These are phyloP conservation scores for Dissoconium aciculare DNA, from an alignment of 2,329 filamentous ascomycete species.

Conservation along the genomic window DNA sequence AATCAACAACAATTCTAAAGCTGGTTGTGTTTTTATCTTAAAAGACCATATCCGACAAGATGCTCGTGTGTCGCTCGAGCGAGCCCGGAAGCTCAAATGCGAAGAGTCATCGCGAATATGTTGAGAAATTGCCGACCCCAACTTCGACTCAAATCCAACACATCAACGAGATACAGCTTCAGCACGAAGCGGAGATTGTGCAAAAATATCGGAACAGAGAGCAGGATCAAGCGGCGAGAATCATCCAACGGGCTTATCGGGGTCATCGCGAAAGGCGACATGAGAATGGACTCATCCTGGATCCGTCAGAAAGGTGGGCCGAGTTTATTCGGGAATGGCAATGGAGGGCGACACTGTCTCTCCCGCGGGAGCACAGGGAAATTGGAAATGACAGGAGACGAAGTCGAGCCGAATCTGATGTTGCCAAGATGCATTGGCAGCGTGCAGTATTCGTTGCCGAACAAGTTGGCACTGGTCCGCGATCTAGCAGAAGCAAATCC, in stretches of 20 bases:
- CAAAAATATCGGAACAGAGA: constrained; percentile 15
- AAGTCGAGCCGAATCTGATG: constrained; percentile 11
- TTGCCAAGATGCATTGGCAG: constrained; percentile 54
- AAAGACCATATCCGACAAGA: no score
- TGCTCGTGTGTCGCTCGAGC: no score
- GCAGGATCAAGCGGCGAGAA: constrained; percentile 18
- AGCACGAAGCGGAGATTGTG: constrained; percentile 14
- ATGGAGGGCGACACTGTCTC: constrained; percentile 7
- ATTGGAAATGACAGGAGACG: no score
- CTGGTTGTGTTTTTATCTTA: no score
- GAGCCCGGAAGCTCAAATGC: no score
- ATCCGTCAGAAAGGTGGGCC: constrained; percentile 54
- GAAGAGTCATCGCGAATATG: no score
- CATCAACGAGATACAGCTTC: constrained; percentile 15
- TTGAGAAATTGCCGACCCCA: constrained; percentile 13
- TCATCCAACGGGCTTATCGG: constrained; percentile 48
- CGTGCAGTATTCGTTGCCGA: constrained; percentile 55
- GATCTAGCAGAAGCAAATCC: no score
- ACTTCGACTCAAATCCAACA: constrained; percentile 9
- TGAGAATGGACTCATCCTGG: constrained; percentile 51
- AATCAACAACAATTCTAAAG: no score
- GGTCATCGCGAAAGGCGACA: constrained; percentile 61
- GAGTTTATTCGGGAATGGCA: constrained; percentile 36
- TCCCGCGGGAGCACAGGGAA: constrained; percentile 3
- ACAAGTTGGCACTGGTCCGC: constrained; percentile 55